These are phyloP conservation scores for Agrocybe praecox DNA, from an alignment of 768 basidiomycete species.

Conservation along the genomic window DNA sequence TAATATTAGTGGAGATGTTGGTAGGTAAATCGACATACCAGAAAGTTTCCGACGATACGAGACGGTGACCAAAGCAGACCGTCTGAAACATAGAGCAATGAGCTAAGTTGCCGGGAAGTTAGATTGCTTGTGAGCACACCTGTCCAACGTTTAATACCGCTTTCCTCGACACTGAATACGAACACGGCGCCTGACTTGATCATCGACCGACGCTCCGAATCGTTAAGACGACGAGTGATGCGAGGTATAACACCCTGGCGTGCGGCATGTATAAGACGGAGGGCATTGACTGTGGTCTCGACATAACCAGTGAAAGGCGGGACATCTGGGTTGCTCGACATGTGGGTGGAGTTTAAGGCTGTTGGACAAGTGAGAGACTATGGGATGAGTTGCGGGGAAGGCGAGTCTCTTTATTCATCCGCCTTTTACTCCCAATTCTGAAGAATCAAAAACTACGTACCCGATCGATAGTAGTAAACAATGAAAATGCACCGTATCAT, in stretches of 20 bases:
- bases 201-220: constrained; percentile 72
- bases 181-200: constrained; percentile 75
- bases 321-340: constrained; percentile 57
- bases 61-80: constrained; percentile 82
- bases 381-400: constrained; percentile 45
- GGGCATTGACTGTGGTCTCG: constrained; percentile 79
- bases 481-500: constrained; percentile 22
- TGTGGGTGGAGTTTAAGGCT: constrained; percentile 55
- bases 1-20: neutral
- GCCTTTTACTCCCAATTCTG: constrained; percentile 33
- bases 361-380: constrained; percentile 52
- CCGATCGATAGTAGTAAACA: constrained; percentile 38
- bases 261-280: constrained; percentile 83
- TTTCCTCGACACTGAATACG: constrained; percentile 87
- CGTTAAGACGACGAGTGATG: constrained; percentile 83
- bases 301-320: constrained; percentile 79
- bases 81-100: constrained; percentile 34
- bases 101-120: constrained; percentile 11
- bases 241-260: constrained; percentile 78
- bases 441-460: constrained; percentile 39
- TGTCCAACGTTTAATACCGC: constrained; percentile 88
- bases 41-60: constrained; percentile 82
- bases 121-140: constrained; percentile 36
- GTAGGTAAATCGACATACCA: constrained; percentile 46
- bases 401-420: constrained; percentile 45